Base-by-base conservation (phyloP, 1,284 basidiomycete genomes). In the Dichomitus squalens region DNA sequence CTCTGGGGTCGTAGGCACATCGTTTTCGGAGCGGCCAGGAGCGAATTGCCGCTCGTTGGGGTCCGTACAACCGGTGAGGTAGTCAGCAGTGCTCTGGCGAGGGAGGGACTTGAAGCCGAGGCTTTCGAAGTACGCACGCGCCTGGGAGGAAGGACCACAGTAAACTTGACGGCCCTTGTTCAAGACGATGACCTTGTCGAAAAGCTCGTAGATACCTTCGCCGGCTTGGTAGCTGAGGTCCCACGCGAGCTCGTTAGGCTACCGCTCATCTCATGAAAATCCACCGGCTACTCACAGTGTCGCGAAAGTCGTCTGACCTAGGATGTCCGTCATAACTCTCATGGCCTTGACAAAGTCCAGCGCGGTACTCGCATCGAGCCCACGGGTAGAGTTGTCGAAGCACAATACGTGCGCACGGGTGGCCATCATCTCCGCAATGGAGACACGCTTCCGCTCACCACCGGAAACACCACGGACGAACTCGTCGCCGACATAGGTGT, bases 391-490 rank as follows among this genome's bases (percentile, higher is more conserved):
- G 64, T 92, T 93, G 72, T 93, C 91, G 86, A 90, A 93, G 60
- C 82, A 85, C 59, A 90, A 84, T n/a, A 94, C 84, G 41, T 84
- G 84, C 23, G 88, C 89, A 44, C 88, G 83, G 6, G 87, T 89
- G 0, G 88, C 83, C 82, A 95, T 87, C 81, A 90, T 90, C 75
- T 95, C 93, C 6, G 89, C 86, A 66, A 95, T 93, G 48, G 88
- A 91, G 14, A 95, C 92, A 65, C 93, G 91, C 73, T 93, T 93
- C 34, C 88, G 80, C 70, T 93, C 92, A 35, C 95, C 94, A 49
- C 93, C 94, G 0, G 88, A 90, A 3, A 95, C 87, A 59, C 93
- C 94, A 14, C 93, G 86, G 1, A 95, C 86, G 62, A 88, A 90
- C 59, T 88, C 88, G 68, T 94, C 86, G 3, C 94, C 94, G 40